phyloP scores from a whole-genome alignment of 2,329 filamentous ascomycete genomes.

The Trichoderma koningiopsis region DNA sequence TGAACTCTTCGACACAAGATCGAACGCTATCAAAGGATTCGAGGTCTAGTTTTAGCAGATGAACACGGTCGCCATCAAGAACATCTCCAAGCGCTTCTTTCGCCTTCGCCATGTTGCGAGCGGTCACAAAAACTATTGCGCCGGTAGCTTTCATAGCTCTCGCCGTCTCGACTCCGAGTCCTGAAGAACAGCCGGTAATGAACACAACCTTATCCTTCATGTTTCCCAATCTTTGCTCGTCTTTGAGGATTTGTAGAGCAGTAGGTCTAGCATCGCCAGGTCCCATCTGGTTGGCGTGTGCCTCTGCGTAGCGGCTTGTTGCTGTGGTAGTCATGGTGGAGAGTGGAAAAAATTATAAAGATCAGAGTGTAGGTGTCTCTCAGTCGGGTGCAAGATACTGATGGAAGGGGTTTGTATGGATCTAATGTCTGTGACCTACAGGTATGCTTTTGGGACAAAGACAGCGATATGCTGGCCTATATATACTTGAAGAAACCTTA shows the following conservation, averaged over 20 bases:
- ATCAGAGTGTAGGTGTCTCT: background rate
- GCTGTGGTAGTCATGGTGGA: background rate
- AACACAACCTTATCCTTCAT: constrained; percentile 43
- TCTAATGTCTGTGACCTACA: background rate
- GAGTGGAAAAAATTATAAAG: too few relatives aligned
- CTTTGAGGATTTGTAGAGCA: constrained; percentile 43
- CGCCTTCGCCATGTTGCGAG: constrained; percentile 33
- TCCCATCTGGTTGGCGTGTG: constrained; percentile 42
- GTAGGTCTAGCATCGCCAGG: constrained; percentile 46
- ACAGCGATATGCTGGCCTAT: background rate
- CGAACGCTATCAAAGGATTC: constrained; percentile 34
- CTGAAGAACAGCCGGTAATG: constrained; percentile 48
- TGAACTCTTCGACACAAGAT: constrained; percentile 29
- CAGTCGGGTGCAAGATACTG: background rate
- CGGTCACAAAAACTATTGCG: constrained; percentile 32
- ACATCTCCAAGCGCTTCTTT: constrained; percentile 27
- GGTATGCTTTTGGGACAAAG: background rate
- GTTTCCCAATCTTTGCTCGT: constrained; percentile 39
- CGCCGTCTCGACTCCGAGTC: constrained; percentile 49
- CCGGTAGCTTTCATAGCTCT: constrained; percentile 46
- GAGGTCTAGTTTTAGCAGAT: constrained; percentile 34
- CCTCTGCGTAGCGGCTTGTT: constrained; percentile 25
- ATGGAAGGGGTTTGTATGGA: background rate
- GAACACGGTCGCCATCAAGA: constrained; percentile 27
- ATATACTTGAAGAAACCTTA: background rate